These are phyloP conservation scores for Craterostigma plantagineum DNA, from an alignment of 257 asterid genomes.

Conservation along the genomic window DNA sequence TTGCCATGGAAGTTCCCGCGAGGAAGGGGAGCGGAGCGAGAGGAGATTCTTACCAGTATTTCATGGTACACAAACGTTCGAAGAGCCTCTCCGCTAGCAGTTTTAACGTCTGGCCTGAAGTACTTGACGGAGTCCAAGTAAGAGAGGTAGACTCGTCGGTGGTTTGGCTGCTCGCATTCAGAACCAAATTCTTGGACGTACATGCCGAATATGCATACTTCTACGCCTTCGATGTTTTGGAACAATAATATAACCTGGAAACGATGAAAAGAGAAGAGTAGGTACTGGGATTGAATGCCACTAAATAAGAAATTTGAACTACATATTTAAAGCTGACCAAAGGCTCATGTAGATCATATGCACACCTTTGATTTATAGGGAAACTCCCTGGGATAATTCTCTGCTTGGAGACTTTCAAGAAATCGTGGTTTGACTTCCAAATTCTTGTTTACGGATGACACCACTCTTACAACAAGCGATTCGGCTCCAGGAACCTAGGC, in stretches of 20 bases:
- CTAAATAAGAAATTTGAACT: too few relatives aligned
- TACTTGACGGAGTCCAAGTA: slow-evolving; percentile 96
- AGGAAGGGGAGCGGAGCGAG: slow-evolving; percentile 7
- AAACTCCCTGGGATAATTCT: slow-evolving; percentile 68
- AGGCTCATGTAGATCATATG: too few relatives aligned
- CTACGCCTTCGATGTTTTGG: slow-evolving; percentile 96
- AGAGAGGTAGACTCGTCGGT: slow-evolving; percentile 95
- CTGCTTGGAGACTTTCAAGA: slow-evolving; percentile 82
- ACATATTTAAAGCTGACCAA: too few relatives aligned
- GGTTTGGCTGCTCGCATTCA: slow-evolving; percentile 91
- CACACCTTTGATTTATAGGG: slow-evolving; percentile 96
- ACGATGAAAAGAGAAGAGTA: slow-evolving; percentile 3
- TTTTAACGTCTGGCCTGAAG: slow-evolving; percentile 86
- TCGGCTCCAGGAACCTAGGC: slow-evolving; percentile 89
- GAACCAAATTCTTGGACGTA: slow-evolving; percentile 98
- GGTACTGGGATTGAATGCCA: slow-evolving; percentile 9
- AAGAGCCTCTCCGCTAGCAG: slow-evolving; percentile 95
- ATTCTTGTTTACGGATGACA: slow-evolving; percentile 93
- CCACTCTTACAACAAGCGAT: slow-evolving; percentile 88
- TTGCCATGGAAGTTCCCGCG: not conserved
- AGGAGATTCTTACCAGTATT: slow-evolving; percentile 63
- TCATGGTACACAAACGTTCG: slow-evolving; percentile 96
- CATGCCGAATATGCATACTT: slow-evolving; percentile 98
- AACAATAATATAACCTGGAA: slow-evolving; percentile 76
- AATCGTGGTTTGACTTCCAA: slow-evolving; percentile 90